Conservation (phyloP, 2,329 filamentous ascomycete species). For the Penicillium sp. region DNA sequence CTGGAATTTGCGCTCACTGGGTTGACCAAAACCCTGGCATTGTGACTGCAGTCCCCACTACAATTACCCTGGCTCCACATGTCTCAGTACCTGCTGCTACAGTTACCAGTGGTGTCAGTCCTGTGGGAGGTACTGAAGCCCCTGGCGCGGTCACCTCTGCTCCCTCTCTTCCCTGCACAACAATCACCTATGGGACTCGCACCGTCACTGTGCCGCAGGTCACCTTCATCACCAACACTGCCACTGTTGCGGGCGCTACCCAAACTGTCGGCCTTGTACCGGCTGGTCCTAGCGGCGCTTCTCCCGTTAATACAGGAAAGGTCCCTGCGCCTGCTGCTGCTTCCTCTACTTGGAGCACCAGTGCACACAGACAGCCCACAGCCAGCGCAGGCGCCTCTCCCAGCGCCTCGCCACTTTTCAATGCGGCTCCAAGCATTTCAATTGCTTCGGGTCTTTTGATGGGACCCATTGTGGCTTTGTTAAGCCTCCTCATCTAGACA, state of each 20-base stretch:
- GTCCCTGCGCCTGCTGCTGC: constrained; percentile 26
- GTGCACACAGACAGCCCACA: not conserved
- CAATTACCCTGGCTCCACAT: constrained; percentile 57
- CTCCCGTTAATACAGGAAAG: constrained; percentile 21
- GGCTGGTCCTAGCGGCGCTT: constrained; percentile 19
- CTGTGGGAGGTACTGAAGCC: constrained; percentile 41
- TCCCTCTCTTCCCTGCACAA: constrained; percentile 40
- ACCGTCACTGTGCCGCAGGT: constrained; percentile 52
- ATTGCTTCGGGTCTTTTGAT: constrained; percentile 4
- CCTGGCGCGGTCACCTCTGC: constrained; percentile 29
- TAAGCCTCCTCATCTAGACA: constrained; percentile 5
- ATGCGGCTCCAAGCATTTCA: constrained; percentile 2
- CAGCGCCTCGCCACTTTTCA: constrained; percentile 2
- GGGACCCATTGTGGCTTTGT: constrained; percentile 5
- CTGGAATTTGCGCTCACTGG: constrained; percentile 84
- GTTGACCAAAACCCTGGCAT: constrained; percentile 81
- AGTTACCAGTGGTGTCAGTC: constrained; percentile 49
- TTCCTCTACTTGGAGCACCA: constrained; percentile 19
- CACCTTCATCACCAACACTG: constrained; percentile 42
- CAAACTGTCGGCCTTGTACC: constrained; percentile 40
- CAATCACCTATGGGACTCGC: constrained; percentile 46
- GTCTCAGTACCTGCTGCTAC: constrained; percentile 53
- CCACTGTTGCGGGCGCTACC: constrained; percentile 17
- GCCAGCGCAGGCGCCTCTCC: constrained; percentile 4
- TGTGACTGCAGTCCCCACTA: constrained; percentile 71